Evolutionary conservation across 1,284 basidiomycete genomes (phyloP).

Genomic region (Malassezia sympodialis): DNA sequence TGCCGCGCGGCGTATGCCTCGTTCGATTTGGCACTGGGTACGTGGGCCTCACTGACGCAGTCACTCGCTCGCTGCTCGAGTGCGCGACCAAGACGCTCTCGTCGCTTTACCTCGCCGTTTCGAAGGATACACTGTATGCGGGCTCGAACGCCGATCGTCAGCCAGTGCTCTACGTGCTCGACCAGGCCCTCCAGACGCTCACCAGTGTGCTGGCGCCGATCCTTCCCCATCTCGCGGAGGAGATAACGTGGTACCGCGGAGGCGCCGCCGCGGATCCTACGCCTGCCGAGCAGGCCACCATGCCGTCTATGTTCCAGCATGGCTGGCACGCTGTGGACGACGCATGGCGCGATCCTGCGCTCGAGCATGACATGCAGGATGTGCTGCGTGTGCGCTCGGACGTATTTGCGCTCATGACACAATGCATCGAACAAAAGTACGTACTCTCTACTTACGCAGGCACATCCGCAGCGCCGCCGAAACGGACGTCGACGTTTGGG

Average conservation of each 20-base stretch:
- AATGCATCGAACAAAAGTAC: neutral
- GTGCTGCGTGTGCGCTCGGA: constrained; percentile 9
- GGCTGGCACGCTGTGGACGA: constrained; percentile 26
- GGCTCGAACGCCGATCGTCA: constrained; percentile 55
- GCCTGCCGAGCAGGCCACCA: constrained; percentile 3
- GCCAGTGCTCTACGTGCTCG: constrained; percentile 62
- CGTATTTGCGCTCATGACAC: constrained; percentile 5
- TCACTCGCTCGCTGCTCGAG: constrained; percentile 49
- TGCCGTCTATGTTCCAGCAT: constrained; percentile 28
- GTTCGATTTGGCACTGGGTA: constrained; percentile 77
- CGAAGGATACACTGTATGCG: constrained; percentile 76
- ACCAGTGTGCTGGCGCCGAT: constrained; percentile 72
- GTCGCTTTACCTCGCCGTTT: constrained; percentile 71
- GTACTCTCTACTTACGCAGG: neutral
- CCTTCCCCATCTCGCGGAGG: constrained; percentile 81
- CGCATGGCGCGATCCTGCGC: constrained; percentile 8
- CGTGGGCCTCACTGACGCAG: constrained; percentile 32
- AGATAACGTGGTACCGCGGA: constrained; percentile 58
- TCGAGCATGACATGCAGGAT: neutral
- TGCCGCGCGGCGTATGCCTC: constrained; percentile 62
- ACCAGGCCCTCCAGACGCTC: constrained; percentile 63
- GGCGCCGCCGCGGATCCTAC: constrained; percentile 28
- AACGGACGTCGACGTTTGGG: constrained; percentile 9
- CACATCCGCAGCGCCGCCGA: constrained; percentile 3
- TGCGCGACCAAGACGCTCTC: constrained; percentile 55